A percentile compares a stretch with the other conserved stretches of the same genome.
phyloP scores from a whole-genome alignment of 768 basidiomycete species.

The Termitomyces sp. region DNA sequence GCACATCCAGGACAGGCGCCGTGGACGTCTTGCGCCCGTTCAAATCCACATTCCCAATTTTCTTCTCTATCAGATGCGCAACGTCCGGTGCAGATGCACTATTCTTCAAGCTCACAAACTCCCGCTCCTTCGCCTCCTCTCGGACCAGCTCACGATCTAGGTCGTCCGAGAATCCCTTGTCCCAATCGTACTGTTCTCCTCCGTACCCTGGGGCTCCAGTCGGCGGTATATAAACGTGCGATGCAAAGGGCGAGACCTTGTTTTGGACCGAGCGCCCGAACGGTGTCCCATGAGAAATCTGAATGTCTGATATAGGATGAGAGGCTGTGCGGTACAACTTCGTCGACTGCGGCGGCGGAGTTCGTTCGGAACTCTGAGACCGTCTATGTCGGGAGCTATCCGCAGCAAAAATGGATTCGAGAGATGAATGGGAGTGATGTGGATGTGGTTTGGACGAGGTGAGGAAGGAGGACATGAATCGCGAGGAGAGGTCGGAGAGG shows the following conservation, averaged over 20 bases:
- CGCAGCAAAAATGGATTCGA: constrained; percentile 17
- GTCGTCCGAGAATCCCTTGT: constrained; percentile 57
- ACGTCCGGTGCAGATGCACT: constrained; percentile 22
- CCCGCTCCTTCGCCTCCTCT: constrained; percentile 15
- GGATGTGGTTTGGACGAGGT: constrained; percentile 9
- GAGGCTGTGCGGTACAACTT: constrained; percentile 4
- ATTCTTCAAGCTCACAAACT: constrained; percentile 17
- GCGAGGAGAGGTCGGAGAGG: constrained; percentile 43
- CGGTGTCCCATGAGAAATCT: constrained; percentile 45
- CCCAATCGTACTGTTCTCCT: constrained; percentile 64
- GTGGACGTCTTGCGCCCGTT: constrained; percentile 57
- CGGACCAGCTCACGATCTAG: constrained; percentile 36
- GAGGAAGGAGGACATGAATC: constrained; percentile 48
- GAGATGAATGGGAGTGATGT: constrained; percentile 6
- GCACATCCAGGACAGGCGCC: constrained; percentile 42
- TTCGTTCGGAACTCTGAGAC: constrained; percentile 9
- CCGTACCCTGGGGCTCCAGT: constrained; percentile 76
- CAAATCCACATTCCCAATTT: constrained; percentile 44
- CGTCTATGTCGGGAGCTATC: constrained; percentile 1
- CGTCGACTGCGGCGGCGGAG: background rate
- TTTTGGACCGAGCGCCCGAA: constrained; percentile 35
- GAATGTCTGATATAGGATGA: constrained; percentile 9
- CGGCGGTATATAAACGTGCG: constrained; percentile 34
- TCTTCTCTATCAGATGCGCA: constrained; percentile 48
- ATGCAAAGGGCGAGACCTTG: constrained; percentile 37